phyloP scores from a whole-genome alignment of 139 green algal species.

The Picochlorum sp. region DNA sequence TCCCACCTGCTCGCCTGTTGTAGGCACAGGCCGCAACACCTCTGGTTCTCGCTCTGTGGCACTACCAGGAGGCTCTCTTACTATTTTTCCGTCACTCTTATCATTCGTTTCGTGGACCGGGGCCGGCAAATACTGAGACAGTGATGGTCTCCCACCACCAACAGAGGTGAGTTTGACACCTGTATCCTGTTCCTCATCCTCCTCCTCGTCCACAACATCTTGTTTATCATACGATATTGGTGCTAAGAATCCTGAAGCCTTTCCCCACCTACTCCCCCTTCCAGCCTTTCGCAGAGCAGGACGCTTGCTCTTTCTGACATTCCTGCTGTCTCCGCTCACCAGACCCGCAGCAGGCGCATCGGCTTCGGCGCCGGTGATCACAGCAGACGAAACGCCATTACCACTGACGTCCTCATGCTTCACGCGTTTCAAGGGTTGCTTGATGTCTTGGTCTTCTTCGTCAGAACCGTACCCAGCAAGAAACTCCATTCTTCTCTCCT shows the following conservation, averaged over 20 bases:
- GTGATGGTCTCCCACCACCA: too few species aligned
- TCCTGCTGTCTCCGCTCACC: neutral
- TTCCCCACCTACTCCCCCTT: neutral
- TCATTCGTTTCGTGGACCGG: neutral
- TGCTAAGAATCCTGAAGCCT: neutral
- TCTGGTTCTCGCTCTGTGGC: neutral
- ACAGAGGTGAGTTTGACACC: neutral
- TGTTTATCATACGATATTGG: neutral
- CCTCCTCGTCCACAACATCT: neutral
- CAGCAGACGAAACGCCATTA: too few species aligned
- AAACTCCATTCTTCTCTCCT: neutral
- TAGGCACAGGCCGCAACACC: neutral
- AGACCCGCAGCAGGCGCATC: too few species aligned
- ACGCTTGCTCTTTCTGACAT: neutral
- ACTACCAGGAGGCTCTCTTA: neutral
- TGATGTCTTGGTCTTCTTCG: neutral
- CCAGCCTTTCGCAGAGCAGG: neutral
- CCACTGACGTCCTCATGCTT: neutral
- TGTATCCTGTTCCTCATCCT: neutral
- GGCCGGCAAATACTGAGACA: neutral
- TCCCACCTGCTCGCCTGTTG: neutral
- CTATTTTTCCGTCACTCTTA: neutral
- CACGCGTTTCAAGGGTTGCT: neutral
- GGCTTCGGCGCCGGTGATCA: too few species aligned
- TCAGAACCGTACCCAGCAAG: slow-evolving; percentile 13